Base-by-base conservation (phyloP, 257 asterid genomes). In the Apocynum venetum region DNA sequence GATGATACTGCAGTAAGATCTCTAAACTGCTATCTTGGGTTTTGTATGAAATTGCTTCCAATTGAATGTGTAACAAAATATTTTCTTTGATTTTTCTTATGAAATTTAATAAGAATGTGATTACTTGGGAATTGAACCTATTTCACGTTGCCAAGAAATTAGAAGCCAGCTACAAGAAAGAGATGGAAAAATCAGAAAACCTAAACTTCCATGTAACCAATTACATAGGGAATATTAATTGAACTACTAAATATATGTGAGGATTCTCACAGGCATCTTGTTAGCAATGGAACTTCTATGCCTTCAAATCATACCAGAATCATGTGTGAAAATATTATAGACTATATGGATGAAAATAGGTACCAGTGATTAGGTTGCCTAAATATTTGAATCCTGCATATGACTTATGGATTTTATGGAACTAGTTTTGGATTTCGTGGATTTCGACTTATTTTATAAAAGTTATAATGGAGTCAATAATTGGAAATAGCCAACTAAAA, bases 1-100 rank as follows among this genome's bases (percentile, higher is more conserved):
- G 90, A 93, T 82, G 96, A 95, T 82, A 84, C 92, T 80, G 96
- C 98, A 73, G 98, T 95, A 88, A 88, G 98, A 79, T 80, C 69
- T 80, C 80, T 46, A 69, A 78, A 74, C 67, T 71, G 55, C 47
- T 67, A 79, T 20, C 6, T 15, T 53, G 9, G 53, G 19, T 48
- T 61, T 57, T 3, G 4, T 38, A 51, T 55, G 47, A 7, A 0
- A 60, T 57, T 31, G 10, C 61, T 56, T 53, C 74, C 53, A 43
- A 44, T 40, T 11, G 2, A 8, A 56, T 15, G 38, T n/a, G 25
- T 25, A 43, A 38, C 20, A 6, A 19, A 57, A 11, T 64, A 20
- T 41, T 31, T 12, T 43, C 3, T 41, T 51, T 9, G 3, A 0
- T 64, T 14, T 17, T 20, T n/a, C 14, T 46, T 9, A 36, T 64